These are phyloP conservation scores for Galeopsis tetrahit DNA, from an alignment of 257 asterid genomes.

Conservation along the genomic window DNA sequence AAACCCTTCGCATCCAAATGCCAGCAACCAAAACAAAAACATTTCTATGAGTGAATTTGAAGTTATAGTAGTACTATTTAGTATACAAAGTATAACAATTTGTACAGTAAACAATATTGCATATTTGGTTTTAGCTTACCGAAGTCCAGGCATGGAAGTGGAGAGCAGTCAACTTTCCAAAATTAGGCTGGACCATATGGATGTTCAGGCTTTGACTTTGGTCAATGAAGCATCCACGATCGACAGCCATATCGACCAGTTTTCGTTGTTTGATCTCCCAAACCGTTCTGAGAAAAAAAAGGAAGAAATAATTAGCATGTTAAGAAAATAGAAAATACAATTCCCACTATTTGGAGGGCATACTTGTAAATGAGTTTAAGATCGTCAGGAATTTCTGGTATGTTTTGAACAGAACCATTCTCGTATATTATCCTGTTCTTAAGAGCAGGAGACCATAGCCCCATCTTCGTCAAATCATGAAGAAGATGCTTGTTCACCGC, in stretches of 20 bases:
- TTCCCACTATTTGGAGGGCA: constrained; percentile 31
- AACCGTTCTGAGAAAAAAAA: constrained; percentile 62
- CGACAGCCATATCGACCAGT: constrained; percentile 95
- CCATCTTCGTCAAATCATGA: constrained; percentile 89
- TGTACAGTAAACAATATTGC: too few species aligned
- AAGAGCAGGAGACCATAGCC: constrained; percentile 84
- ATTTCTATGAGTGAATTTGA: neutral
- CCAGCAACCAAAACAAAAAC: neutral
- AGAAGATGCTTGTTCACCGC: constrained; percentile 98
- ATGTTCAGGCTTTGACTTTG: constrained; percentile 97
- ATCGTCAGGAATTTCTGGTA: constrained; percentile 72
- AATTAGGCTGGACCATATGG: constrained; percentile 93
- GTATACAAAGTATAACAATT: too few species aligned
- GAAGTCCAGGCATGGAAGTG: constrained; percentile 90
- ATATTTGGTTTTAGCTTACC: constrained; percentile 47
- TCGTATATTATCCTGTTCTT: constrained; percentile 87
- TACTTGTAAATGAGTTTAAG: constrained; percentile 85
- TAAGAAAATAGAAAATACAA: neutral
- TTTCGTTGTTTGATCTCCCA: constrained; percentile 93
- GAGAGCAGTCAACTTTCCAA: constrained; percentile 86
- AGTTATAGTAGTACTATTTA: too few species aligned
- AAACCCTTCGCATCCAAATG: constrained; percentile 57
- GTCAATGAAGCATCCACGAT: constrained; percentile 95
- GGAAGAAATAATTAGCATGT: constrained; percentile 28
- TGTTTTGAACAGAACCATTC: constrained; percentile 88